These are phyloP conservation scores for Stereum hirsutum DNA, from an alignment of 1,284 basidiomycete species.

Conservation along the genomic window DNA sequence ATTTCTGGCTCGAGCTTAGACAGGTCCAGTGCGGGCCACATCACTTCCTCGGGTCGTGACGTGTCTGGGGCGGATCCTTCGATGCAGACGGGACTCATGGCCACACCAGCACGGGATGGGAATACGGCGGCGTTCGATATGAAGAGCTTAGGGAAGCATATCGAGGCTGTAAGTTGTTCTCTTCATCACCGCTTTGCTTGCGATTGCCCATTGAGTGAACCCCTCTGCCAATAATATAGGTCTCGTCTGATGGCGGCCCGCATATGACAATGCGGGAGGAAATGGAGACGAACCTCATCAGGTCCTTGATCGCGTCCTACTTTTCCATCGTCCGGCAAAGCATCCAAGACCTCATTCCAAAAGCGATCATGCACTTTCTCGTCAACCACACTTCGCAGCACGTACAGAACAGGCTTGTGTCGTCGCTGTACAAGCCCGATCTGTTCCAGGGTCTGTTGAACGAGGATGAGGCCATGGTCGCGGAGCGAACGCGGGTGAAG, in stretches of 20 bases:
- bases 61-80: constrained; percentile 40
- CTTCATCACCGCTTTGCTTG: constrained; percentile 1
- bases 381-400: constrained; percentile 96
- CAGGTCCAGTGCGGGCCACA: constrained; percentile 11
- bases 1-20: constrained; percentile 43
- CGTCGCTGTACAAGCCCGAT: constrained; percentile 89
- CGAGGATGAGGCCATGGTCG: constrained; percentile 93
- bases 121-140: constrained; percentile 92
- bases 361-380: constrained; percentile 93
- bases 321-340: constrained; percentile 94
- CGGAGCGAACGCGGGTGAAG: constrained; percentile 91
- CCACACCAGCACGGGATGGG: constrained; percentile 65
- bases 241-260: constrained; percentile 45
- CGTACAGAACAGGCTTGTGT: constrained; percentile 93
- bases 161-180: constrained; percentile 69
- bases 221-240: constrained; percentile 22
- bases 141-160: constrained; percentile 96
- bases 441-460: constrained; percentile 88
- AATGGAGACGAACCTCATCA: constrained; percentile 94
- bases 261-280: constrained; percentile 78
- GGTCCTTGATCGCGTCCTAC: constrained; percentile 91
- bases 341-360: constrained; percentile 96
- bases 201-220: background rate
- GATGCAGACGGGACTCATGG: constrained; percentile 50
- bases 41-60: constrained; percentile 40